Evolutionary conservation across 441 rosid species (phyloP).

Genomic region (Corymbia citriodora): DNA sequence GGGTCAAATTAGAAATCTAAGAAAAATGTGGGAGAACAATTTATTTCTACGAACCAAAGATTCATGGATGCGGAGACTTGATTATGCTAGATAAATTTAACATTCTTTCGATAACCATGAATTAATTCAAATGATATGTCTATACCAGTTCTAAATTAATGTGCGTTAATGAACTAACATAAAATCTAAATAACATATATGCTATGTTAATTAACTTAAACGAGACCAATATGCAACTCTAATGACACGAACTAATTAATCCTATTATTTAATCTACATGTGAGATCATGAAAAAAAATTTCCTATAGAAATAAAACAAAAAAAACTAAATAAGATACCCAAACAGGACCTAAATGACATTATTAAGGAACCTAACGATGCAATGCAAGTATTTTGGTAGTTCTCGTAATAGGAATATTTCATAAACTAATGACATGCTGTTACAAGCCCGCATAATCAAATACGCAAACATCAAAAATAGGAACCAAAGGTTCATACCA

Average conservation of each 20-base stretch:
- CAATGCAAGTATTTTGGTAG: background rate
- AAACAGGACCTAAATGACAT: background rate
- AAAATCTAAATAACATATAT: background rate
- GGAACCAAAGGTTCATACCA: background rate
- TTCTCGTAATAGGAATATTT: background rate
- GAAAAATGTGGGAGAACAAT: background rate
- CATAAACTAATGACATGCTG: background rate
- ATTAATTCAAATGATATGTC: background rate
- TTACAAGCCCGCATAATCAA: background rate
- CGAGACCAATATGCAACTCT: background rate
- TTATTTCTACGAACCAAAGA: background rate
- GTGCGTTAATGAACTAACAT: background rate
- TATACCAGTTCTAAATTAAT: no score
- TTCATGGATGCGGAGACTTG: accelerated
- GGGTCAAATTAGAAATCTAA: background rate
- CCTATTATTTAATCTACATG: background rate
- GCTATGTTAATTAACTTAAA: background rate
- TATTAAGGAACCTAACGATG: background rate
- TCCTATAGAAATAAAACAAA: background rate
- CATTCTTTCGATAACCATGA: background rate
- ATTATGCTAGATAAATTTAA: no score
- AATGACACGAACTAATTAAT: background rate
- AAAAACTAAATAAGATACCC: background rate
- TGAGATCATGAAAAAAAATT: background rate
- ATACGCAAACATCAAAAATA: background rate